A percentile compares a stretch with the other conserved stretches of the same genome.
Evolutionary conservation across 352 stramenopile genomes (phyloP).

Genomic region (Phytophthora citrophthora): DNA sequence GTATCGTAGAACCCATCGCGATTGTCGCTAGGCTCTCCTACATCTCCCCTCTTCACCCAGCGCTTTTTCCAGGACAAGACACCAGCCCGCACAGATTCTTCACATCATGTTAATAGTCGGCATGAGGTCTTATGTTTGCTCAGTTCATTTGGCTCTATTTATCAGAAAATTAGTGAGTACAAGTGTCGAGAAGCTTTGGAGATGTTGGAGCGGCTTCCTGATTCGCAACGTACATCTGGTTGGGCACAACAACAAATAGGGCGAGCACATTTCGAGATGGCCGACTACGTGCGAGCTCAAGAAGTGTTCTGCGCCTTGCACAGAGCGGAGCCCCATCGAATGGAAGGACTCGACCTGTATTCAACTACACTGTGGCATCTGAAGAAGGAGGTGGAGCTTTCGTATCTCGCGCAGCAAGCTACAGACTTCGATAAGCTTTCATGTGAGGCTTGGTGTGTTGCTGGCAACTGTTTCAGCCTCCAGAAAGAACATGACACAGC

Average conservation of each 20-base stretch:
- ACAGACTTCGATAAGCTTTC: conserved; percentile 94
- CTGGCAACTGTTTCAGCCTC: conserved; percentile 98
- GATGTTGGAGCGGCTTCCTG: conserved; percentile 86
- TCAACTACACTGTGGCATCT: conserved; percentile 97
- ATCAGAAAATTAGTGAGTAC: conserved; percentile 77
- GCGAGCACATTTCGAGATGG: conserved; percentile 95
- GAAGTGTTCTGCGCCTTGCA: conserved; percentile 92
- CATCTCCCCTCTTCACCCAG: conserved; percentile 21
- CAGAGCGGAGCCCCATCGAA: conserved; percentile 90
- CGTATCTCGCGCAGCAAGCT: conserved; percentile 94
- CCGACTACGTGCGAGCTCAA: conserved; percentile 93
- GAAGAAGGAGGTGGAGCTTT: conserved; percentile 97
- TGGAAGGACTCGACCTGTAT: conserved; percentile 95
- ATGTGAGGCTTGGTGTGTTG: conserved; percentile 96
- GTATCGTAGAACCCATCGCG: conserved; percentile 31
- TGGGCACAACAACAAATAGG: conserved; percentile 96
- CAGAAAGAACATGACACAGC: conserved; percentile 98
- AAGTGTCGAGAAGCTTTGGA: conserved; percentile 88
- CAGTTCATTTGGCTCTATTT: conserved; percentile 76
- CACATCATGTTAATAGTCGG: conserved; percentile 15
- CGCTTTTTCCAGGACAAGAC: conserved; percentile 30
- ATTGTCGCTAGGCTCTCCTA: conserved; percentile 23
- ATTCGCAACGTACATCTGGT: conserved; percentile 88
- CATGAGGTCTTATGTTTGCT: conserved; percentile 65
- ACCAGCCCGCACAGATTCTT: conserved; percentile 11